Conservation (phyloP, 108 stramenopile species). For the Nitzschia sp. region DNA sequence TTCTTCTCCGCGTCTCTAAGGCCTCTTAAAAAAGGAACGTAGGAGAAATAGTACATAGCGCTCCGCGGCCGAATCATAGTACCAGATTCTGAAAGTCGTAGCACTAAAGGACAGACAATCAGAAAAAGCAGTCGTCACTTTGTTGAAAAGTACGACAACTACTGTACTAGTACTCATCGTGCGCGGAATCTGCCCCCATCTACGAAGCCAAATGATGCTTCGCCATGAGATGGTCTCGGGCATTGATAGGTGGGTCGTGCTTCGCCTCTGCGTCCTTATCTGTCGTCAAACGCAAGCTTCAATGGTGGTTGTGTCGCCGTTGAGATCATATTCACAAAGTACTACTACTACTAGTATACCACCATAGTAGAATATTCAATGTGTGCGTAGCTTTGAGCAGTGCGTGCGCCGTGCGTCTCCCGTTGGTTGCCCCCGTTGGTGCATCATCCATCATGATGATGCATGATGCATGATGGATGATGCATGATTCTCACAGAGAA, state of each 20-base stretch:
- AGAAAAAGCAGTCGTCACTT: no score
- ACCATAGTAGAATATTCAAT: slow-evolving; percentile 77
- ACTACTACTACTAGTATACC: no score
- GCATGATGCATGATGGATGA: slow-evolving; percentile 82
- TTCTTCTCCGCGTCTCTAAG: no score
- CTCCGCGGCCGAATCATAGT: no score
- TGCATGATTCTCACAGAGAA: slow-evolving; percentile 47
- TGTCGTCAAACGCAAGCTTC: slow-evolving; percentile 41
- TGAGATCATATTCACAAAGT: slow-evolving; percentile 80
- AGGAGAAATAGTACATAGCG: no score
- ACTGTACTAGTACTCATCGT: no score
- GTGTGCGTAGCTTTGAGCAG: not conserved
- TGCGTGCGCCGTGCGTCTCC: not conserved
- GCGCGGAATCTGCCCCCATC: slow-evolving; percentile 1
- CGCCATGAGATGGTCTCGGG: slow-evolving; percentile 64
- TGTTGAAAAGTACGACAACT: no score
- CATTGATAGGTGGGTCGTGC: slow-evolving; percentile 60
- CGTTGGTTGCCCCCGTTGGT: no score
- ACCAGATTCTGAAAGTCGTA: no score
- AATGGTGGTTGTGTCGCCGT: slow-evolving; percentile 63
- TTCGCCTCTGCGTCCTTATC: slow-evolving; percentile 22
- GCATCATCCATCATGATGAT: slow-evolving; percentile 62
- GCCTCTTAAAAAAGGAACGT: no score
- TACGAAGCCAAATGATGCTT: slow-evolving; percentile 47
- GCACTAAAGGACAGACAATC: no score